Percentiles rank a stretch among this genome's conserved stretches.
These are phyloP conservation scores for Hanseniaspora lachancei DNA, from an alignment of 805 yeast species.

Conservation along the genomic window DNA sequence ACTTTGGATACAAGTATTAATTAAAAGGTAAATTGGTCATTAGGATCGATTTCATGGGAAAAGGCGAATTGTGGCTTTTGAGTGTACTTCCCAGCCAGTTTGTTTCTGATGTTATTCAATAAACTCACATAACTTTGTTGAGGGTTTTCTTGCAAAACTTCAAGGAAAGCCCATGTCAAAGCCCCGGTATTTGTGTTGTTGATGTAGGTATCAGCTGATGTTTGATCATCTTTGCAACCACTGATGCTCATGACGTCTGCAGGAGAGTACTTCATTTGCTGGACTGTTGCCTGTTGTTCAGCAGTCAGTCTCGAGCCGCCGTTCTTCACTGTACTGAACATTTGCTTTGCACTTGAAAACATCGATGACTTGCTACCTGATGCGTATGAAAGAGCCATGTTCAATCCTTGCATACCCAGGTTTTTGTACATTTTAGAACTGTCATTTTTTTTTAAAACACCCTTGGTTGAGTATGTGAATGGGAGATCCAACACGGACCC, in stretches of 20 bases:
- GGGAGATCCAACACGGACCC: slow-evolving; percentile 76
- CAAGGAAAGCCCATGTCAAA: slow-evolving; percentile 65
- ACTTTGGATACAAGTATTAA: background rate
- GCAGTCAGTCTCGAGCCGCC: slow-evolving; percentile 28
- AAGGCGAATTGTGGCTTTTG: slow-evolving; percentile 77
- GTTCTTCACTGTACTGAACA: slow-evolving; percentile 33
- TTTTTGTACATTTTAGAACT: slow-evolving; percentile 41
- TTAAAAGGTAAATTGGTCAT: slow-evolving; percentile 37
- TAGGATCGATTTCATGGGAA: slow-evolving; percentile 67
- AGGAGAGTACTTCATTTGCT: slow-evolving; percentile 48
- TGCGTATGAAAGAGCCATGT: slow-evolving; percentile 47
- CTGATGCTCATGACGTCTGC: slow-evolving; percentile 67
- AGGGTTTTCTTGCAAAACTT: slow-evolving; percentile 47
- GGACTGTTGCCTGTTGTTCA: slow-evolving; percentile 33
- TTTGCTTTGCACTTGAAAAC: slow-evolving; percentile 32
- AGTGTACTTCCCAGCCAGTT: slow-evolving; percentile 48
- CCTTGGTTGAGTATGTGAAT: slow-evolving; percentile 67
- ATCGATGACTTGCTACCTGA: slow-evolving; percentile 40
- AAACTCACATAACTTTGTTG: slow-evolving; percentile 57
- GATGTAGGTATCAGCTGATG: slow-evolving; percentile 69
- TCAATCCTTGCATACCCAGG: slow-evolving; percentile 53
- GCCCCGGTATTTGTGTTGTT: slow-evolving; percentile 70
- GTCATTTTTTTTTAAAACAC: slow-evolving; percentile 70
- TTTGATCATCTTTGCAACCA: slow-evolving; percentile 76
- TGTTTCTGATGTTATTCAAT: slow-evolving; percentile 55